phyloP scores from a whole-genome alignment of 2,329 filamentous ascomycete species.

The Decorospora gaudefroyi region DNA sequence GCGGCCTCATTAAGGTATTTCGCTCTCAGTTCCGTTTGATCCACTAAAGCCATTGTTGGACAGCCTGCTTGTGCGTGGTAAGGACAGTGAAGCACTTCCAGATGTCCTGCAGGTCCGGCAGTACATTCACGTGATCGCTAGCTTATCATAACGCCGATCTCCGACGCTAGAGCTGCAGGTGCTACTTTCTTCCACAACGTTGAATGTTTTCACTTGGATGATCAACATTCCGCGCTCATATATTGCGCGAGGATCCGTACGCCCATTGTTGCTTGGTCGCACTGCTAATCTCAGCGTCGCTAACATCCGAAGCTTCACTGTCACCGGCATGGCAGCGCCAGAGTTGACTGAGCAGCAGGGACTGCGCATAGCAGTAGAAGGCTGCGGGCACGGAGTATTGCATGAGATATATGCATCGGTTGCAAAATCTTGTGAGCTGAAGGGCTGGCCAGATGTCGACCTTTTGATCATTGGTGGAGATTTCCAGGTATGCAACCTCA shows the following conservation, averaged over 20 bases:
- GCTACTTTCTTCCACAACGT: conserved; percentile 16
- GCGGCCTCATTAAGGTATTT: conserved; percentile 45
- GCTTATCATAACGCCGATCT: conserved; percentile 24
- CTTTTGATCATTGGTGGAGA: conserved; percentile 94
- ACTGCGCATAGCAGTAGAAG: conserved; percentile 80
- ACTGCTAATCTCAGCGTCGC: conserved; percentile 1
- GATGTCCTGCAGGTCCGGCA: conserved; percentile 13
- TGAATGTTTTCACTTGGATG: neutral
- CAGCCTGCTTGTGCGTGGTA: conserved; percentile 9
- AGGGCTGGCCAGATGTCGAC: conserved; percentile 81
- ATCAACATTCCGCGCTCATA: conserved; percentile 5
- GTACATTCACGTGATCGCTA: conserved; percentile 12
- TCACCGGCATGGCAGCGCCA: conserved; percentile 33
- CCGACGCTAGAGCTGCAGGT: conserved; percentile 32
- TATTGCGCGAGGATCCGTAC: conserved; percentile 1
- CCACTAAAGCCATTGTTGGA: conserved; percentile 26
- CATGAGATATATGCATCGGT: conserved; percentile 89
- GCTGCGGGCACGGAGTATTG: conserved; percentile 89
- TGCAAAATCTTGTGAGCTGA: conserved; percentile 66
- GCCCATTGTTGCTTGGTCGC: neutral
- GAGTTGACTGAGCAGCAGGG: conserved; percentile 30
- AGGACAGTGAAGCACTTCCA: conserved; percentile 17
- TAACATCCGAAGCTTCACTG: neutral
- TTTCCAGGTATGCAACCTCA: conserved; percentile 69
- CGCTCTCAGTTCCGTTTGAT: conserved; percentile 28